A percentile compares a stretch with the other conserved stretches of the same genome.
phyloP scores from a whole-genome alignment of 225 moss, liverwort and hornwort genomes.

The Rhytidiadelphus loreus region DNA sequence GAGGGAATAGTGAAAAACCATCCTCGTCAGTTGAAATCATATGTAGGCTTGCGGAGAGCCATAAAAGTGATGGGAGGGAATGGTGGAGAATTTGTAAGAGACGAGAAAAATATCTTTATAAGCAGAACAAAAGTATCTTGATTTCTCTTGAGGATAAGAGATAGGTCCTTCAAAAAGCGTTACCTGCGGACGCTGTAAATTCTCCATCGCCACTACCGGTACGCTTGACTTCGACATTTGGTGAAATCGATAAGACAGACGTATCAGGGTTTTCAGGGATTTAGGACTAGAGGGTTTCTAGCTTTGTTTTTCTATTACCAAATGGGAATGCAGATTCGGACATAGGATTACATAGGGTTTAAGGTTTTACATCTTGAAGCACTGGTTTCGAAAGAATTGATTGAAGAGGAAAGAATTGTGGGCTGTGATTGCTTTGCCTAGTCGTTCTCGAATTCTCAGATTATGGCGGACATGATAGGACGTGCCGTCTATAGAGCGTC shows the following conservation, averaged over 20 bases:
- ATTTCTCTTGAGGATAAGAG: not conserved
- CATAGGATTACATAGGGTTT: not conserved
- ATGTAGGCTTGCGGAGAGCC: not conserved
- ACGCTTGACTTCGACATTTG: not conserved
- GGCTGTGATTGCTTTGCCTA: not conserved
- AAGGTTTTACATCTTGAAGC: not conserved
- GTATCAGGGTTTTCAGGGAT: not conserved
- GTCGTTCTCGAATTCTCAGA: not conserved
- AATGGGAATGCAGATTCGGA: not conserved
- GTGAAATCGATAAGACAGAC: not conserved
- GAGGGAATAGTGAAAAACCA: not conserved
- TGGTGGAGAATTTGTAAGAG: not conserved
- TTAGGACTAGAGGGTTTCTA: not conserved
- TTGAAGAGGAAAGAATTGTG: not conserved
- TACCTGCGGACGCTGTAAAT: too few relatives aligned
- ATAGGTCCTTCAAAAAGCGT: not conserved
- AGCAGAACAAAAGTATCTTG: not conserved
- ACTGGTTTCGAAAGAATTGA: not conserved
- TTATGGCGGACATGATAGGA: constrained; percentile 17
- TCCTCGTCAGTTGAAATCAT: not conserved
- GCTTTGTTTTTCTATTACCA: not conserved
- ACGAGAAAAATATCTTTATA: not conserved
- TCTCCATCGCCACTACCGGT: not conserved
- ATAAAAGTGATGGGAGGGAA: not conserved
- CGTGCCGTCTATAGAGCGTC: constrained; percentile 4